Conservation (phyloP, 768 basidiomycete genomes). For the Astraeus odoratus region DNA sequence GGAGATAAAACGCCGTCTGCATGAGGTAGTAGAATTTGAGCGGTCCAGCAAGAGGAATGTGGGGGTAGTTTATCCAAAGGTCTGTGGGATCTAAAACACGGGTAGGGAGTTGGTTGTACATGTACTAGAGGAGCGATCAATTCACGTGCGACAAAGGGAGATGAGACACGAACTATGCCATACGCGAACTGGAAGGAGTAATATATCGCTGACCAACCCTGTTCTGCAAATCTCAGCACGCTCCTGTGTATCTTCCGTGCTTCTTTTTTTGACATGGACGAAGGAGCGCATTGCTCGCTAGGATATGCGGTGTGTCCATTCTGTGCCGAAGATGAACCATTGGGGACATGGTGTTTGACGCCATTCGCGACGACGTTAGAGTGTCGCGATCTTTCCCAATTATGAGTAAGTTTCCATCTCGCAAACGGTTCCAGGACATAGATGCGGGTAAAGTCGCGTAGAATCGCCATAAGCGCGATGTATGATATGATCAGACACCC, state of each 20-base stretch:
- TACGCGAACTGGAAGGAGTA: conserved; percentile 68
- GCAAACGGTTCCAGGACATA: conserved; percentile 77
- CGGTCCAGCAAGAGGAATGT: conserved; percentile 68
- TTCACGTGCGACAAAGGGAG: conserved; percentile 5
- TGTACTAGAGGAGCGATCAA: conserved; percentile 49
- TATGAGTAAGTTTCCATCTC: conserved; percentile 59
- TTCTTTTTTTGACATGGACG: conserved; percentile 36
- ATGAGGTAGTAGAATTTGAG: conserved; percentile 87
- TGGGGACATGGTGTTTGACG: conserved; percentile 14
- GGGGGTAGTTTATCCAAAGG: conserved; percentile 80
- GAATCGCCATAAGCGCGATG: conserved; percentile 80
- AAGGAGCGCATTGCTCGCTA: conserved; percentile 16
- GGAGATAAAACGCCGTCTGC: conserved; percentile 84
- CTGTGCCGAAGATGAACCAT: conserved; percentile 19
- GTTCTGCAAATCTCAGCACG: conserved; percentile 87
- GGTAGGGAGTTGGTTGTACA: conserved; percentile 68
- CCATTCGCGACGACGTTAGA: conserved; percentile 8
- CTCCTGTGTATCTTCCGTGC: conserved; percentile 58
- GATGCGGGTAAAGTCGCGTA: conserved; percentile 74
- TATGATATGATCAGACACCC: conserved; percentile 73
- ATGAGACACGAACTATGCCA: conserved; percentile 66
- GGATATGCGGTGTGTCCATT: conserved; percentile 28
- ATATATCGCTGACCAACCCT: conserved; percentile 86
- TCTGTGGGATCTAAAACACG: conserved; percentile 52
- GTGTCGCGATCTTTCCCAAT: conserved; percentile 31